phyloP scores from a whole-genome alignment of 2,329 filamentous ascomycete genomes.

The Endocalyx cinctus region DNA sequence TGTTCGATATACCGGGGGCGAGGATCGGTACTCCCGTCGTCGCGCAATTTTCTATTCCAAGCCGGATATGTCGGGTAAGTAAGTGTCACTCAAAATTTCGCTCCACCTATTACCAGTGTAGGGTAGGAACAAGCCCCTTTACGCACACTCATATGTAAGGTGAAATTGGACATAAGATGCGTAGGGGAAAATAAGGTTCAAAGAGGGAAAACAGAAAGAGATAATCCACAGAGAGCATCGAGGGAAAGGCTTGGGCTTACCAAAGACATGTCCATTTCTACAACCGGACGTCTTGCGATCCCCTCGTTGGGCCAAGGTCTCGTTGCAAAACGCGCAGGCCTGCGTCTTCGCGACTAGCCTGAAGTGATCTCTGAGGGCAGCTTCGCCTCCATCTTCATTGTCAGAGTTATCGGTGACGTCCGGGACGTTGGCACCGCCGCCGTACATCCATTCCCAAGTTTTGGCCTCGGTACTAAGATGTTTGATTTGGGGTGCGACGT shows the following conservation, averaged over 20 bases:
- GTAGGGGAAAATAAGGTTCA: background rate
- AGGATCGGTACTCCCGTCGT: conserved; percentile 51
- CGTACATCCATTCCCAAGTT: conserved; percentile 58
- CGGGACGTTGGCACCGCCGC: conserved; percentile 40
- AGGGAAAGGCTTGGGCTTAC: conserved; percentile 13
- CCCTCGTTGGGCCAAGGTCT: conserved; percentile 22
- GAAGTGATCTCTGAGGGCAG: conserved; percentile 34
- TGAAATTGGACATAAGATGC: too few species aligned
- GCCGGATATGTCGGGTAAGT: conserved; percentile 8
- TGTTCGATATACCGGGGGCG: conserved; percentile 47
- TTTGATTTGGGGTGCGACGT: conserved; percentile 3
- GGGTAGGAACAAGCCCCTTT: too few species aligned
- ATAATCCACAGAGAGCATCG: background rate
- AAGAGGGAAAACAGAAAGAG: background rate
- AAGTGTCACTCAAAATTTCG: background rate
- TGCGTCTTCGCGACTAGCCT: conserved; percentile 25
- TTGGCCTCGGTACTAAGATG: conserved; percentile 48
- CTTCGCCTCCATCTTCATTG: conserved; percentile 4
- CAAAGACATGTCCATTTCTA: conserved; percentile 34
- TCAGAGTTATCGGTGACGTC: conserved; percentile 19
- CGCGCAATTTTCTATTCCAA: conserved; percentile 43
- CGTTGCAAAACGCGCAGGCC: conserved; percentile 46
- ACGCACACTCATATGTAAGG: too few species aligned
- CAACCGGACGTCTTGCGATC: conserved; percentile 35
- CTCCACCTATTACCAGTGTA: too few species aligned